Evolutionary conservation across 176 grass and related monocot genomes (phyloP).

Genomic region (Echinochloa phyllopogon): DNA sequence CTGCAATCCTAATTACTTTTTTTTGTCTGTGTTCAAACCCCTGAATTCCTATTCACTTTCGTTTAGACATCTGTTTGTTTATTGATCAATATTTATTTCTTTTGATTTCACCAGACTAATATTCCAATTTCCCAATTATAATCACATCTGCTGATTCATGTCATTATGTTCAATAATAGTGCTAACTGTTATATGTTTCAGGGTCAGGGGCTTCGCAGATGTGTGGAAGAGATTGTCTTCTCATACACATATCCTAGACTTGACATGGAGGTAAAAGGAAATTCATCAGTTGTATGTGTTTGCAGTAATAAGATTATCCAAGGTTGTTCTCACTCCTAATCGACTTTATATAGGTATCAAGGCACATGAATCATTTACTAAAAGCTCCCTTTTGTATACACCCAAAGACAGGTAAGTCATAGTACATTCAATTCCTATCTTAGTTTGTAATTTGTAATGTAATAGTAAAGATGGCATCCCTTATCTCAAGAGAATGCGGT

Average conservation of each 20-base stretch:
- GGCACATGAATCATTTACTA: conserved; percentile 97
- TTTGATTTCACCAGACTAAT: conserved; percentile 8
- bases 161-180: conserved; percentile 12
- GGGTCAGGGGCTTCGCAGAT: conserved; percentile 67
- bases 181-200: conserved; percentile 42
- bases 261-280: conserved; percentile 83
- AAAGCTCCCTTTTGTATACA: conserved; percentile 97
- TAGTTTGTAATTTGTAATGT: background rate
- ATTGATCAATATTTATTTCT: background rate
- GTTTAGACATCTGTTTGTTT: background rate
- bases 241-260: conserved; percentile 97
- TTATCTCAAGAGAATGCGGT: background rate
- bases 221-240: conserved; percentile 95
- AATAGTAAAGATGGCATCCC: background rate
- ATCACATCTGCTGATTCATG: background rate
- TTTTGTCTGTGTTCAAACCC: conserved; percentile 8
- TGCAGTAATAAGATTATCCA: background rate
- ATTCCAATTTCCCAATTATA: conserved; percentile 16
- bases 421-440: background rate
- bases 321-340: conserved; percentile 19
- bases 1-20: background rate
- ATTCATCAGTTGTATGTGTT: conserved; percentile 12
- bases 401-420: conserved; percentile 77
- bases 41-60: background rate
- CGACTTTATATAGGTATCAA: conserved; percentile 70